Percentiles rank a stretch among this genome's conserved stretches.
These are phyloP conservation scores for Taiozyma onychis DNA, from an alignment of 1,139 yeast genomes.

Conservation along the genomic window DNA sequence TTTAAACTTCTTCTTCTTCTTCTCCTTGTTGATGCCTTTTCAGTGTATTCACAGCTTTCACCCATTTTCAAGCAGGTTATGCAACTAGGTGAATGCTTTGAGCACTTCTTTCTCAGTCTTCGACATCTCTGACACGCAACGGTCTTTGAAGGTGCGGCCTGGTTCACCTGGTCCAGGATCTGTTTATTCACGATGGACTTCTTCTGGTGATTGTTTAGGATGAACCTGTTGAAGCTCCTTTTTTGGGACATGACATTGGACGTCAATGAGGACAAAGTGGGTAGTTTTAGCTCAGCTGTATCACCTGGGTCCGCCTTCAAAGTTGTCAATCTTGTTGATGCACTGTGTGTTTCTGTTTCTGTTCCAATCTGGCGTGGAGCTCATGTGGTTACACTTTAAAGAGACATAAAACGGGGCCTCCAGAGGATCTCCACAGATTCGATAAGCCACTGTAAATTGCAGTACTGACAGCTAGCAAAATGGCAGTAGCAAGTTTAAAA, in stretches of 20 bases:
- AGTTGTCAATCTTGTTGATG: background rate
- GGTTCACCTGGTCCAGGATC: constrained; percentile 7
- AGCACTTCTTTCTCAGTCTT: constrained; percentile 43
- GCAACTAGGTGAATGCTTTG: constrained; percentile 39
- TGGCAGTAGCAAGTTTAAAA: no score
- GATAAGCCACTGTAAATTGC: background rate
- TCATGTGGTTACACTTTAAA: background rate
- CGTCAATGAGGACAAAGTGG: background rate
- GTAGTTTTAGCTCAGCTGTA: background rate
- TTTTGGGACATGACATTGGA: constrained; percentile 1
- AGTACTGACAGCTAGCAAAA: background rate
- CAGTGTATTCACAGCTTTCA: constrained; percentile 17
- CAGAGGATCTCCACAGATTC: background rate
- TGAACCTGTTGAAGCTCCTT: constrained; percentile 8
- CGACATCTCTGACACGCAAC: constrained; percentile 37
- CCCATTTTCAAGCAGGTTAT: constrained; percentile 34
- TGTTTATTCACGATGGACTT: constrained; percentile 8
- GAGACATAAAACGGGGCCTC: background rate
- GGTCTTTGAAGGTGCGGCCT: constrained; percentile 14
- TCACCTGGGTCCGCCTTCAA: background rate
- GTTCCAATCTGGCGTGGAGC: background rate
- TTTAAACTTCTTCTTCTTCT: background rate
- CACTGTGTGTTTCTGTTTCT: background rate
- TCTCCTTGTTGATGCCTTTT: constrained; percentile 6
- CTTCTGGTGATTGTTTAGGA: constrained; percentile 16